Percentiles rank a stretch among this genome's conserved stretches.
phyloP scores from a whole-genome alignment of 164 flowering plant genomes.

The Macadamia integrifolia region DNA sequence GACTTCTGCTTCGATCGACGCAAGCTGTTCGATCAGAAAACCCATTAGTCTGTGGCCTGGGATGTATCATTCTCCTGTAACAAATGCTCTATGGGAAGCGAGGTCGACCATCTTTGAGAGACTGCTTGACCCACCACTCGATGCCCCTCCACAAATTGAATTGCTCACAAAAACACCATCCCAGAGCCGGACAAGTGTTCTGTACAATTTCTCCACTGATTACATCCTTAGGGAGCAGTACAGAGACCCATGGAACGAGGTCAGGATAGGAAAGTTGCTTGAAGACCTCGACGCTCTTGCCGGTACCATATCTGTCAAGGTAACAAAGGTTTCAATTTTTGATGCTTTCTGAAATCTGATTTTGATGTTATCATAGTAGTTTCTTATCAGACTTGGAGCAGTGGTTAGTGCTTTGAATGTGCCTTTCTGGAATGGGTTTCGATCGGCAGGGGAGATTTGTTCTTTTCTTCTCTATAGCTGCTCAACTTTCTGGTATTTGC shows the following conservation, averaged over 20 bases:
- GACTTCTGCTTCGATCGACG: slow-evolving; percentile 46
- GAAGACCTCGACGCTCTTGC: slow-evolving; percentile 98
- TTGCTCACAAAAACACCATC: slow-evolving; percentile 55
- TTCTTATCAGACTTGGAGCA: background rate
- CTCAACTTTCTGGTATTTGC: too few species aligned
- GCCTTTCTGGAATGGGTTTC: background rate
- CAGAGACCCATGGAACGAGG: slow-evolving; percentile 84
- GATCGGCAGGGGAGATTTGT: too few species aligned
- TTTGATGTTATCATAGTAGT: too few species aligned
- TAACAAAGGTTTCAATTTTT: slow-evolving; percentile 8
- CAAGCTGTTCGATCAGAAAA: slow-evolving; percentile 61
- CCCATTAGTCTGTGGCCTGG: slow-evolving; percentile 94
- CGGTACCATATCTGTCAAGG: slow-evolving; percentile 90
- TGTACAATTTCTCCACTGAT: slow-evolving; percentile 73
- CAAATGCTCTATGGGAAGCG: slow-evolving; percentile 92
- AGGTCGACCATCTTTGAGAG: slow-evolving; percentile 62
- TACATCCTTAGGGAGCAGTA: slow-evolving; percentile 83
- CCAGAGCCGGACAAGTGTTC: slow-evolving; percentile 60
- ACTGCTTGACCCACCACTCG: slow-evolving; percentile 53
- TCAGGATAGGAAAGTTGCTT: slow-evolving; percentile 77
- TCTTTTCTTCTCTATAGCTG: too few species aligned
- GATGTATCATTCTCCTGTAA: slow-evolving; percentile 91
- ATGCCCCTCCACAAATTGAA: slow-evolving; percentile 63
- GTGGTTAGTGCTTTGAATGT: background rate
- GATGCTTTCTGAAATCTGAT: background rate